Evolutionary conservation across 139 green algal species (phyloP), one percentile per base, ranked within the genome.

Genomic region (Pseudopediastrum boryanum): DNA sequence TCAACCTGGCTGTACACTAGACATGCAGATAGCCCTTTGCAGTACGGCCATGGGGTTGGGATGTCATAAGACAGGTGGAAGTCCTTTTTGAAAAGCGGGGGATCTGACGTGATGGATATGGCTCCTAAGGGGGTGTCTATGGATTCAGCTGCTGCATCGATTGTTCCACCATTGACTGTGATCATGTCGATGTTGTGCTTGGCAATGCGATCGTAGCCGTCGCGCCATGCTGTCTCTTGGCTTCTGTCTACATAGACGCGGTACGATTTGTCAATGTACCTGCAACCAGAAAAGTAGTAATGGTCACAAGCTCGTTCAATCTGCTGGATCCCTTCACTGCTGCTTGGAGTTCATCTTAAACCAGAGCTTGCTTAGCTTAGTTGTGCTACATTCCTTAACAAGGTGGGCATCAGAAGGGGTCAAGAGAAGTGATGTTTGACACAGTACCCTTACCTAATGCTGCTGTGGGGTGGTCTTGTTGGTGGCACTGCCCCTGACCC

Each of bases 31-130:
- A 46, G 44, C 21, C 19, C 38, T 16, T 78, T 29, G 38, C 71
- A 78, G 54, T 78, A 78, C 9, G 71, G 71, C 71, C 71, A 78
- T 13, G 69, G 56, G 1, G 71, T 78, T 31, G 54, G 39, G 39
- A 78, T 69, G 71, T 56, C 71, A 29, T 78, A 78, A 7, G 23
- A 39, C 12, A 41, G 21, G 12, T 50, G 38, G 27, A 78, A 78
- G 54, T 78, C 71, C 8, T 68, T 43, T 7, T 70, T 27, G 27
- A 56, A 6, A 19, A 78, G 65, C 0, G 59, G 54, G 9, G 56
- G 27, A n/a, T 65, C 39, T 38, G 54, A 54, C n/a, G 52, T 36
- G 36, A 78, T 41, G 10, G 9, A 16, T 5, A 78, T 41, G 4
- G 25, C 13, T 43, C 71, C 71, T 0, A 70, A 56, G 27, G 27